Percentiles rank a stretch among this genome's conserved stretches.
These are phyloP conservation scores for Eucalyptus caleyi DNA, from an alignment of 345 rosid genomes.

Conservation along the genomic window DNA sequence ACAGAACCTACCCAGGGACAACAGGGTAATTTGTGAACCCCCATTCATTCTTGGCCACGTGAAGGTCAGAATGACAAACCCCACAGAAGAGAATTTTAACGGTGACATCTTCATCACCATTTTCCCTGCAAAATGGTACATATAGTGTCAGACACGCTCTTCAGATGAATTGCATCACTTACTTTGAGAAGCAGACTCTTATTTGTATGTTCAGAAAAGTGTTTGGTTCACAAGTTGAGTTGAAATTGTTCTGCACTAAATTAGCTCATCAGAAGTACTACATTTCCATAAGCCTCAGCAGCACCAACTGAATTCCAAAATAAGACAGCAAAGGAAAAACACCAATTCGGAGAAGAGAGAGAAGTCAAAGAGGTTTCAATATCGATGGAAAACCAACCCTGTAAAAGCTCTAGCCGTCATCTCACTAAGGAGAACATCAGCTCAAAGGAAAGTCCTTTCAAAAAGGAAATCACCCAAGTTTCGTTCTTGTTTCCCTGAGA, in stretches of 20 bases:
- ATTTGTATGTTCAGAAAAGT: background rate
- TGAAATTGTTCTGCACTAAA: background rate
- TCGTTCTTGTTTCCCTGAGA: background rate
- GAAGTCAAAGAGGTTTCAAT: background rate
- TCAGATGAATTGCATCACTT: background rate
- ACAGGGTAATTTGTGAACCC: constrained; percentile 54
- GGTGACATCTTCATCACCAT: constrained; percentile 70
- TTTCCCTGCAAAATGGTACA: constrained; percentile 34
- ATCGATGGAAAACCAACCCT: background rate
- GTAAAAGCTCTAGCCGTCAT: background rate
- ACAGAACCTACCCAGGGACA: constrained; percentile 63
- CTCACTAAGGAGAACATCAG: background rate
- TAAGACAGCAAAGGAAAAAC: background rate
- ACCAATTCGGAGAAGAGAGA: background rate
- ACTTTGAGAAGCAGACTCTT: background rate
- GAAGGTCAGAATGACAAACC: constrained; percentile 80
- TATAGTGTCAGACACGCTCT: background rate
- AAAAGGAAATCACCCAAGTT: background rate
- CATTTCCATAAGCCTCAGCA: background rate
- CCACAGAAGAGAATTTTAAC: constrained; percentile 75
- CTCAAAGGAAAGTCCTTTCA: background rate
- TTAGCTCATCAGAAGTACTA: background rate
- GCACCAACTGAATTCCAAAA: background rate
- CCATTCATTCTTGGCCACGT: constrained; percentile 58
- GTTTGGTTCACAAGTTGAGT: background rate